Evolutionary conservation across 2,329 filamentous ascomycete genomes (phyloP).

Genomic region (Diaporthe citrichinensis): DNA sequence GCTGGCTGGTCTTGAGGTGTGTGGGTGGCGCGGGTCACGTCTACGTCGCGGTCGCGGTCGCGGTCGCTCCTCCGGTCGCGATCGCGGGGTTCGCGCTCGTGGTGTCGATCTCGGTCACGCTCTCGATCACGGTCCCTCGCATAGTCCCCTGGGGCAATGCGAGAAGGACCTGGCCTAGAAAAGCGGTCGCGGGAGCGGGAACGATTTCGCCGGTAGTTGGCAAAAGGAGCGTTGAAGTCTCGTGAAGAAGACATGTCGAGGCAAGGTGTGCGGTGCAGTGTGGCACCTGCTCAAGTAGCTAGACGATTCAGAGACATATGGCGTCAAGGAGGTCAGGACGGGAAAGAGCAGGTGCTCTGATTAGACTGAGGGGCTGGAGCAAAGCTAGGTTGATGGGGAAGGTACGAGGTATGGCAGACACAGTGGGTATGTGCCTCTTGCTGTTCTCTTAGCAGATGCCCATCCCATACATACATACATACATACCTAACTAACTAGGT

Average conservation of each 20-base stretch:
- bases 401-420: background rate
- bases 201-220: slow-evolving; percentile 22
- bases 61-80: slow-evolving; percentile 26
- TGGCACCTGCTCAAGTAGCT: slow-evolving; percentile 24
- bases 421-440: background rate
- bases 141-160: slow-evolving; percentile 9
- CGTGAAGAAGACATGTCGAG: slow-evolving; percentile 32
- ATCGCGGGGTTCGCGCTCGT: slow-evolving; percentile 13
- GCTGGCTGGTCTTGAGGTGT: background rate
- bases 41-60: slow-evolving; percentile 27
- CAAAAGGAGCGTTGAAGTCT: slow-evolving; percentile 25
- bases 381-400: slow-evolving; percentile 5
- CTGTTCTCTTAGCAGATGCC: background rate
- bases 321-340: background rate
- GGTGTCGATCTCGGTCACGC: background rate
- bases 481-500: background rate
- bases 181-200: slow-evolving; percentile 15
- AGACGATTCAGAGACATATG: slow-evolving; percentile 25
- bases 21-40: slow-evolving; percentile 1
- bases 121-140: slow-evolving; percentile 10
- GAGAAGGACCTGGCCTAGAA: slow-evolving; percentile 9
- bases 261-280: slow-evolving; percentile 1
- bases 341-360: slow-evolving; percentile 15
- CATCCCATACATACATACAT: background rate
- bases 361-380: background rate